Percentiles rank a stretch among this genome's conserved stretches.
Evolutionary conservation across 345 rosid genomes (phyloP).

Genomic region (Barbarea vulgaris): DNA sequence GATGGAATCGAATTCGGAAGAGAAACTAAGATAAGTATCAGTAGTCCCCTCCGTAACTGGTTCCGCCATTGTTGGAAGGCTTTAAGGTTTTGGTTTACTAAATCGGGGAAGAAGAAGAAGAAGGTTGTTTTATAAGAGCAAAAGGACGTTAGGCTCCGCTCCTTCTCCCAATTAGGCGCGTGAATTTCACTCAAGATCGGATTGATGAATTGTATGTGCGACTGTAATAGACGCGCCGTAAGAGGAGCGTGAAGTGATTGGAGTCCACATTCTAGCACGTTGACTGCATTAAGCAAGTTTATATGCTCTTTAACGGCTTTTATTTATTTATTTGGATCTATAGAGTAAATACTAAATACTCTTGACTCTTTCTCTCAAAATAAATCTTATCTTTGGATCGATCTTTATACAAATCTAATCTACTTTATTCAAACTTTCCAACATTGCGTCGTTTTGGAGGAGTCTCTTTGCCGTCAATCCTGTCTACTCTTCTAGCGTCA

Average conservation of each 20-base stretch:
- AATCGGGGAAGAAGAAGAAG: constrained; percentile 16
- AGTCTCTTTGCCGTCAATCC: constrained; percentile 37
- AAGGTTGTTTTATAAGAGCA: constrained; percentile 3
- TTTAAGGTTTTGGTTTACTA: constrained; percentile 26
- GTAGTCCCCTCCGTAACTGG: not conserved
- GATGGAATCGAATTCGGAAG: constrained; percentile 39
- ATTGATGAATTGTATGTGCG: no score
- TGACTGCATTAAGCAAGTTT: constrained; percentile 34
- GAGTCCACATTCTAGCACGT: constrained; percentile 16
- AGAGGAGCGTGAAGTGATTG: not conserved
- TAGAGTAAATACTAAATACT: no score
- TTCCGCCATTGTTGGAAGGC: constrained; percentile 35
- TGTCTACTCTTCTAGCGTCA: constrained; percentile 33
- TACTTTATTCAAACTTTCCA: not conserved
- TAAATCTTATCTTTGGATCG: not conserved
- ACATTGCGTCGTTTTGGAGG: constrained; percentile 20
- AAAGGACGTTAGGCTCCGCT: not conserved
- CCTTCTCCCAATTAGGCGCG: constrained; percentile 13
- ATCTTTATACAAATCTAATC: constrained; percentile 3
- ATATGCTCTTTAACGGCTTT: constrained; percentile 29
- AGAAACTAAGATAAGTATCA: not conserved
- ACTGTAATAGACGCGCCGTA: not conserved
- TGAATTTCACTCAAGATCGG: not conserved
- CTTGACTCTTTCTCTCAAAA: not conserved
- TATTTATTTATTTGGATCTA: not conserved